Percentiles rank a stretch among this genome's conserved stretches.
Evolutionary conservation across 768 basidiomycete genomes (phyloP).

Genomic region (Lentinula detonsa): DNA sequence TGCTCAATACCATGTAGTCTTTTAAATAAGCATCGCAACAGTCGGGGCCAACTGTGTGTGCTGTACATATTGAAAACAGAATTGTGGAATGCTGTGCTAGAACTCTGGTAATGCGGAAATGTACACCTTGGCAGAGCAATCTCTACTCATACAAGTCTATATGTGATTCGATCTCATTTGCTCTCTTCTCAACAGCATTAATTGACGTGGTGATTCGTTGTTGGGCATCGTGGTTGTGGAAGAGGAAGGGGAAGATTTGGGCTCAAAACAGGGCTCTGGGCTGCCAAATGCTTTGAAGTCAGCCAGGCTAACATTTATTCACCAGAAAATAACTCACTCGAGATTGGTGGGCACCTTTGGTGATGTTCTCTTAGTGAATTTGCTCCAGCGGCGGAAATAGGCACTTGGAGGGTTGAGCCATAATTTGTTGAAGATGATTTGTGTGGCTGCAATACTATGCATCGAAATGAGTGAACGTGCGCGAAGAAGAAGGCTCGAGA

Average conservation of each 20-base stretch:
- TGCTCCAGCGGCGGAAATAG: background rate
- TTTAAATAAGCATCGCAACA: too few species aligned
- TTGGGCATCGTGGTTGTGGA: too few species aligned
- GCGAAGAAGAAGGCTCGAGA: background rate
- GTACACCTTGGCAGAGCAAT: background rate
- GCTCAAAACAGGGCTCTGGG: too few species aligned
- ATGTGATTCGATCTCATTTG: too few species aligned
- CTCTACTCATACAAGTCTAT: too few species aligned
- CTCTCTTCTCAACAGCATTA: too few species aligned
- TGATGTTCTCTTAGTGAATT: background rate
- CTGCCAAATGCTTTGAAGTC: too few species aligned
- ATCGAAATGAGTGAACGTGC: background rate
- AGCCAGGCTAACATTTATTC: background rate
- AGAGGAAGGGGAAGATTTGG: too few species aligned
- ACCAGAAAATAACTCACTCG: background rate
- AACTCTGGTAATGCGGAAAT: background rate
- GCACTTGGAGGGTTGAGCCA: background rate
- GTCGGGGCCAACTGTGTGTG: background rate
- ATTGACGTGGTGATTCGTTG: too few species aligned
- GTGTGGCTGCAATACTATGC: background rate
- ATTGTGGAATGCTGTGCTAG: background rate
- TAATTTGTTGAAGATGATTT: too few species aligned
- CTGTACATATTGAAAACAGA: background rate
- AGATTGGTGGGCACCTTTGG: background rate
- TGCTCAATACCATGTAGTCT: too few species aligned